These are phyloP conservation scores for Candida gorgasii DNA, from an alignment of 805 yeast species.

Conservation along the genomic window DNA sequence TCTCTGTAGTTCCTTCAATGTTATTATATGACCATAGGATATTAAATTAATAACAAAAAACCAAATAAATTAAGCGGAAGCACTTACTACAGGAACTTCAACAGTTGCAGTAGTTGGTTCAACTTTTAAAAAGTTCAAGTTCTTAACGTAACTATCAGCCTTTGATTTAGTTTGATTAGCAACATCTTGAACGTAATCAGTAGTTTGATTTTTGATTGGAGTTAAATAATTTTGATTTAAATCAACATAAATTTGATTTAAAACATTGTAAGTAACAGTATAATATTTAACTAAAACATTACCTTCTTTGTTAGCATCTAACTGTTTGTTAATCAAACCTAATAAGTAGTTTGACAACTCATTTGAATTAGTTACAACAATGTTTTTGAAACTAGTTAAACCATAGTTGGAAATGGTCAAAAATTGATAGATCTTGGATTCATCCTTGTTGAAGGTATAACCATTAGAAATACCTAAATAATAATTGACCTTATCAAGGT, in stretches of 20 bases:
- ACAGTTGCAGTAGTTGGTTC: slow-evolving; percentile 12
- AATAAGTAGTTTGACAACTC: slow-evolving; percentile 26
- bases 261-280: slow-evolving; percentile 20
- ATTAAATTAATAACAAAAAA: not conserved
- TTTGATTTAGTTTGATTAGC: slow-evolving; percentile 34
- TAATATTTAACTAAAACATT: not conserved
- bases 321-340: slow-evolving; percentile 36
- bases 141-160: slow-evolving; percentile 25
- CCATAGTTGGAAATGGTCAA: slow-evolving; percentile 21
- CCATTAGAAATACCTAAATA: slow-evolving; percentile 29
- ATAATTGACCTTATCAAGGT: slow-evolving; percentile 18
- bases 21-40: not conserved
- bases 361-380: slow-evolving; percentile 22
- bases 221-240: slow-evolving; percentile 38
- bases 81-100: slow-evolving; percentile 11
- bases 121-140: slow-evolving; percentile 10
- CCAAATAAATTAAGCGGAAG: slow-evolving; percentile 7
- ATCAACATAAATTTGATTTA: slow-evolving; percentile 10
- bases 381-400: slow-evolving; percentile 21
- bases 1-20: too few species aligned
- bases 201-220: slow-evolving; percentile 42
- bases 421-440: slow-evolving; percentile 21
- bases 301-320: slow-evolving; percentile 15
- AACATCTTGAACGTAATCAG: slow-evolving; percentile 37
- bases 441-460: slow-evolving; percentile 21